phyloP scores from a whole-genome alignment of 345 rosid genomes.

The Aurinia saxatilis region DNA sequence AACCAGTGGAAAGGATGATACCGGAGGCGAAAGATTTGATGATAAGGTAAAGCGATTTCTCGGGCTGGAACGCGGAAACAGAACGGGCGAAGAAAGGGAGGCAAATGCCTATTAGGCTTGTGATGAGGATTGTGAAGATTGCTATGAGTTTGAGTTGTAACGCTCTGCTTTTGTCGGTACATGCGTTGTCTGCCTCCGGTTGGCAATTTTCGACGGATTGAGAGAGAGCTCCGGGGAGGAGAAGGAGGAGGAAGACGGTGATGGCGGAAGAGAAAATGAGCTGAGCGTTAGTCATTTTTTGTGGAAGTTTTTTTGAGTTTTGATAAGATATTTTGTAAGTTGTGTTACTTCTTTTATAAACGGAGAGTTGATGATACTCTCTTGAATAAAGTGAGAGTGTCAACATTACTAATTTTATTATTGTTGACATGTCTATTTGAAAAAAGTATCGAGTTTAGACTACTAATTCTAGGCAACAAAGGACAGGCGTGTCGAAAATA shows the following conservation, averaged over 20 bases:
- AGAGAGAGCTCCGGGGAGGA: conserved; percentile 20
- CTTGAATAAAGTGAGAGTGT: neutral
- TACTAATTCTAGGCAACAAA: too few relatives aligned
- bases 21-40: conserved; percentile 55
- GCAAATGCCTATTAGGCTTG: conserved; percentile 40
- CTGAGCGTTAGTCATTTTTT: conserved; percentile 2
- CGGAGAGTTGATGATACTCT: neutral
- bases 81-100: conserved; percentile 41
- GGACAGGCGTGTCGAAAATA: too few relatives aligned
- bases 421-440: neutral
- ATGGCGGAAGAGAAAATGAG: neutral
- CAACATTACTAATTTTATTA: neutral
- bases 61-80: conserved; percentile 34
- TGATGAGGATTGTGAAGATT: conserved; percentile 42
- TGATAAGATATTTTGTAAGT: neutral
- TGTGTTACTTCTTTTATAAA: neutral
- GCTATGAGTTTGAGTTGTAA: conserved; percentile 33
- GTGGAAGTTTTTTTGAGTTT: neutral
- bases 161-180: conserved; percentile 30
- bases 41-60: conserved; percentile 34
- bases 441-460: too few relatives aligned
- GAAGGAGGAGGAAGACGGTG: conserved; percentile 11
- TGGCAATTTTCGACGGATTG: conserved; percentile 17
- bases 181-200: conserved; percentile 2
- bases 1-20: conserved; percentile 44